phyloP scores from a whole-genome alignment of 768 basidiomycete species.

The Arthromyces matolae region DNA sequence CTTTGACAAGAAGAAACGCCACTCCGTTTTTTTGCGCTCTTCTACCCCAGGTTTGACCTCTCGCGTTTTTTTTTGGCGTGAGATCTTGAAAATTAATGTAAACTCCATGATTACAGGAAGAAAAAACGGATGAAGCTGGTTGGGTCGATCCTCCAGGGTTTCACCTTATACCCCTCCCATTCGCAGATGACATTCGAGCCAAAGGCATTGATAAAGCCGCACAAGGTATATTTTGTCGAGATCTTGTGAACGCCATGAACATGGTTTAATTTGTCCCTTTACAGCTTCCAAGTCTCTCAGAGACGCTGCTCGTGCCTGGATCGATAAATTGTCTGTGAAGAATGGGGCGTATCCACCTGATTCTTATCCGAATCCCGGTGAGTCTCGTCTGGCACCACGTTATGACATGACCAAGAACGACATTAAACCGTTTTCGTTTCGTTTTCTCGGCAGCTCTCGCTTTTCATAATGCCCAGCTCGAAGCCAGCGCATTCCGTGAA shows the following conservation, averaged over 20 bases:
- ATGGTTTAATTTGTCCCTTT: constrained; percentile 7
- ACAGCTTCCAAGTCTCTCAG: constrained; percentile 67
- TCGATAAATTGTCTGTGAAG: constrained; percentile 76
- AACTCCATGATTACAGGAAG: too few relatives aligned
- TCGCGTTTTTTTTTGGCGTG: too few relatives aligned
- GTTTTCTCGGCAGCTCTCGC: constrained; percentile 56
- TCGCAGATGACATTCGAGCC: constrained; percentile 87
- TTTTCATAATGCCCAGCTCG: constrained; percentile 85
- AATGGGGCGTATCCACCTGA: constrained; percentile 84
- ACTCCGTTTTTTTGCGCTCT: constrained; percentile 80
- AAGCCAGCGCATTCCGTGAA: constrained; percentile 91
- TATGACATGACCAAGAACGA: too few relatives aligned
- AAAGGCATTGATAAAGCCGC: constrained; percentile 65
- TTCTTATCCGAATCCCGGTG: constrained; percentile 88
- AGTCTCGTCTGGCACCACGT: too few relatives aligned
- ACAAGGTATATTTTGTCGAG: constrained; percentile 44
- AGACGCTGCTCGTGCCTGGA: constrained; percentile 65
- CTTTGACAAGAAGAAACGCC: constrained; percentile 64
- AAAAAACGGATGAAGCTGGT: constrained; percentile 64
- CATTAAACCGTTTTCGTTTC: too few relatives aligned
- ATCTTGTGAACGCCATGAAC: constrained; percentile 1
- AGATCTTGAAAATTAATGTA: too few relatives aligned
- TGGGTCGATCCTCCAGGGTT: constrained; percentile 87
- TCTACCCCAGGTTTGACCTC: constrained; percentile 81
- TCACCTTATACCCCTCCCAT: constrained; percentile 90